Percentiles rank a stretch among this genome's conserved stretches.
Conservation (phyloP, 2,329 filamentous ascomycete genomes). For the Pseudophaeomoniella oleicola region DNA sequence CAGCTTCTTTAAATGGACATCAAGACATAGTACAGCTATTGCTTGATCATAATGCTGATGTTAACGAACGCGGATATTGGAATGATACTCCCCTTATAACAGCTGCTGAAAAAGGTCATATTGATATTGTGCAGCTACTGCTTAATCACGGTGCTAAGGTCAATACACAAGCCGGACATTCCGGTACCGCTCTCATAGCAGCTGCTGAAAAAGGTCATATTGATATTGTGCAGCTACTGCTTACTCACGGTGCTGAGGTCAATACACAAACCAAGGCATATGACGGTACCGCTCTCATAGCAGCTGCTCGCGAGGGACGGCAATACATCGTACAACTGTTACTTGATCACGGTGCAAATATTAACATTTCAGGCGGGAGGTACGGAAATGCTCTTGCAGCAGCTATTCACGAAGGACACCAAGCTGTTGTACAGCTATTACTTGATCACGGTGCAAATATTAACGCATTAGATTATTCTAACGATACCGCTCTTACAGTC, state of each 20-base stretch:
- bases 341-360: constrained; percentile 7
- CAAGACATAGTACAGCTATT: constrained; percentile 11
- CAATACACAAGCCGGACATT: constrained; percentile 7
- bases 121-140: constrained; percentile 10
- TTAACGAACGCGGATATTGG: constrained; percentile 8
- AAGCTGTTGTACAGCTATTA: constrained; percentile 4
- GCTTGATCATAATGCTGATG: constrained; percentile 12
- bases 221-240: constrained; percentile 2
- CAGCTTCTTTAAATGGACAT: constrained; percentile 5
- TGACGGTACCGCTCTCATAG: constrained; percentile 3
- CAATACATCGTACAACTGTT: constrained; percentile 3
- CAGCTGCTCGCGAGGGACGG: constrained; percentile 5
- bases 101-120: constrained; percentile 7
- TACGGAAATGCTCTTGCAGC: constrained; percentile 5
- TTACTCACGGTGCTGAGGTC: constrained; percentile 1
- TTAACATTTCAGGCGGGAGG: constrained; percentile 6
- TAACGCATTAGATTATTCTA: background rate
- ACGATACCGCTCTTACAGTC: constrained; percentile 8
- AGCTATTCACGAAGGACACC: constrained; percentile 3
- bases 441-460: constrained; percentile 2
- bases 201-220: constrained; percentile 5
- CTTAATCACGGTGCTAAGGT: constrained; percentile 14
- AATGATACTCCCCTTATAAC: constrained; percentile 8
- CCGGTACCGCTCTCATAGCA: constrained; percentile 10
- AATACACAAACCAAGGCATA: background rate